Conservation (phyloP, 805 yeast genomes). For the Lipomyces oligophaga region DNA sequence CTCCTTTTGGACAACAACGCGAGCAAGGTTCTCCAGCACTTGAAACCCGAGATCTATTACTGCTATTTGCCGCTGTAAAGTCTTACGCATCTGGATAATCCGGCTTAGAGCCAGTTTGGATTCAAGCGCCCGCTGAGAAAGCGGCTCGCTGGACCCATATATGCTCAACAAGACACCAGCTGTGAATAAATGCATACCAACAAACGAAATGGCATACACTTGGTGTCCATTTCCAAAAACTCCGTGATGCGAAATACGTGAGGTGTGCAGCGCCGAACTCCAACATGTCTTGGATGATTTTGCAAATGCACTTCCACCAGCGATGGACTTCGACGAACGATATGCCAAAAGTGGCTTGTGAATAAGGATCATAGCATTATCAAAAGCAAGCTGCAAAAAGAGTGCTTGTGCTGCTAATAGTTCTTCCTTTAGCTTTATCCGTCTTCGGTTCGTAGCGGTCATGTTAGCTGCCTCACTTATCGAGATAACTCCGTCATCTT, state of each 20-base stretch:
- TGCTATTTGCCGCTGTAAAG: constrained; percentile 3
- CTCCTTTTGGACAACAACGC: constrained; percentile 20
- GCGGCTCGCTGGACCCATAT: constrained; percentile 22
- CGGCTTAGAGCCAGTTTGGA: constrained; percentile 21
- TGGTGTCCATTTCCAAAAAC: constrained; percentile 11
- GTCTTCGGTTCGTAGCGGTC: constrained; percentile 1
- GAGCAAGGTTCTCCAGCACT: constrained; percentile 22
- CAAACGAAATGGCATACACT: constrained; percentile 15
- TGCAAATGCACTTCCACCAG: constrained; percentile 8
- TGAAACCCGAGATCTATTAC: constrained; percentile 6
- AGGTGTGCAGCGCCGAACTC: constrained; percentile 19
- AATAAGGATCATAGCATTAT: constrained; percentile 20
- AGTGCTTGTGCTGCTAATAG: constrained; percentile 17
- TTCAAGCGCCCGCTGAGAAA: constrained; percentile 21
- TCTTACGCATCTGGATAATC: constrained; percentile 22
- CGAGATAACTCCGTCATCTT: constrained; percentile 8
- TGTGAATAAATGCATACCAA: constrained; percentile 17
- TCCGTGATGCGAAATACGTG: constrained; percentile 8
- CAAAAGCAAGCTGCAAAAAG: constrained; percentile 12
- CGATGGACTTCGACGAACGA: background rate
- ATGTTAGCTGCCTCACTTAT: constrained; percentile 3
- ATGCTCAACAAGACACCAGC: constrained; percentile 22
- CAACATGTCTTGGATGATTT: constrained; percentile 17
- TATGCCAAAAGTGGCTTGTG: constrained; percentile 20
- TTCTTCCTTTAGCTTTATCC: constrained; percentile 4